Evolutionary conservation across 495 filamentous ascomycete genomes (phyloP), one percentile per base, ranked within the genome.

Genomic region (Penicillium antarcticum): DNA sequence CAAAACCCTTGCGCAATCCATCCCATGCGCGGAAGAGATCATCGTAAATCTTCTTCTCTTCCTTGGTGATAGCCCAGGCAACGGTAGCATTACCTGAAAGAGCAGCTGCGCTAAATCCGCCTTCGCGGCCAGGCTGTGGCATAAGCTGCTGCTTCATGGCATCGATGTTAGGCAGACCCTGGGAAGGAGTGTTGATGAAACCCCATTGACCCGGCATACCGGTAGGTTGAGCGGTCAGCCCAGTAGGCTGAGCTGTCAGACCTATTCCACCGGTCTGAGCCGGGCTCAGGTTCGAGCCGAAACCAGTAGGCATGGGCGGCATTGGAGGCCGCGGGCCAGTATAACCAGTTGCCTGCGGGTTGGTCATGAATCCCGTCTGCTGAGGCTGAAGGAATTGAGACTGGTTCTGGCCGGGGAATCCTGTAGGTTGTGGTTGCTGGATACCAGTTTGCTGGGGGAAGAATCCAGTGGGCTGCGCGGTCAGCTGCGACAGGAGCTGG

Each of bases 51-150:
- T 89, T 92, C 76, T 99, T 99, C 70, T 99, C 95, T 55, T 95
- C 89, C 68, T 99, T 99, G 7, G 95, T 99, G 46, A 99, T 92
- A 19, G 95, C 94, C 94, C 92, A 99, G 3, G 95, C 92, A 62
- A 99, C 91, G 5, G 86, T 89, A 7, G 95, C 95, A 74, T 95
- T 97, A 42, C 95, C 95, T 26, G 87, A 86, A 21, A 99, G 76
- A 7, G 92, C 91, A 48, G 82, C 76, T 12, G 91, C 92, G n/a
- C 87, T 92, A 58, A 89, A 97, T 5, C 89, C 89, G 55, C 89
- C 86, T 69, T 97, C 95, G 5, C 95, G 87, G 23, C 95, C 95
- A 50, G 87, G 84, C 60, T 97, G 94, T 8, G 95, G 95, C 94
- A 99, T 97, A 80, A 99, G 96, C 60, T 91, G 92, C 48, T 91